A percentile compares a stretch with the other conserved stretches of the same genome.
These are phyloP conservation scores for Aspergillus mulundensis DNA, from an alignment of 495 filamentous ascomycete genomes.

Conservation along the genomic window DNA sequence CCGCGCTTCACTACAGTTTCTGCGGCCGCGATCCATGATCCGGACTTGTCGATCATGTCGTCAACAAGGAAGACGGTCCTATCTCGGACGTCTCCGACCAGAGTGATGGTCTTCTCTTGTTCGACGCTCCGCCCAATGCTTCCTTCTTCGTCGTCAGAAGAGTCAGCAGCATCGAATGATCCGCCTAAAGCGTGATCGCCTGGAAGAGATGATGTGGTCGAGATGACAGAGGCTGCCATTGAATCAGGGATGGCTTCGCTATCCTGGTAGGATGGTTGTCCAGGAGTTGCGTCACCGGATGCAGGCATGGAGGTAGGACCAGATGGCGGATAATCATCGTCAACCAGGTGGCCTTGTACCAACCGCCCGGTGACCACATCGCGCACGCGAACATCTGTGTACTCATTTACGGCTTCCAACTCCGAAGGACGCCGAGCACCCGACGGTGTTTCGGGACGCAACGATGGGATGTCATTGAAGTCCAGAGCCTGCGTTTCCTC, in stretches of 20 bases:
- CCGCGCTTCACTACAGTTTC: slow-evolving; percentile 95
- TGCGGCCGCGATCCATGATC: slow-evolving; percentile 96
- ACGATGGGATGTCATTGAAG: slow-evolving; percentile 5
- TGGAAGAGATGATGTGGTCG: slow-evolving; percentile 50
- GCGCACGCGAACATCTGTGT: slow-evolving; percentile 78
- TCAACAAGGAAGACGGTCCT: slow-evolving; percentile 90
- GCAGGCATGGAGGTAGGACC: slow-evolving; percentile 57
- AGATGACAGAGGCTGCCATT: slow-evolving; percentile 65
- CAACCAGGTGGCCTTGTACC: slow-evolving; percentile 93
- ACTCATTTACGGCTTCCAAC: slow-evolving; percentile 57
- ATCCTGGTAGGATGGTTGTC: slow-evolving; percentile 29
- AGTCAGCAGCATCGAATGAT: slow-evolving; percentile 70
- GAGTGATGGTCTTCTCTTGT: slow-evolving; percentile 88
- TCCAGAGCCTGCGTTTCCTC: slow-evolving; percentile 5
- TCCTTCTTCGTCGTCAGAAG: slow-evolving; percentile 90
- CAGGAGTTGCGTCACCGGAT: slow-evolving; percentile 46
- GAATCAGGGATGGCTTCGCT: slow-evolving; percentile 51
- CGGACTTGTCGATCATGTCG: slow-evolving; percentile 97
- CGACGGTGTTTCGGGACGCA: slow-evolving; percentile 35
- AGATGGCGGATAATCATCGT: slow-evolving; percentile 85
- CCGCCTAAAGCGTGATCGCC: slow-evolving; percentile 71
- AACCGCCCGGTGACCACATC: slow-evolving; percentile 90
- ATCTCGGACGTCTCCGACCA: slow-evolving; percentile 88
- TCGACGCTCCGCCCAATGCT: slow-evolving; percentile 61
- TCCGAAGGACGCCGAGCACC: slow-evolving; percentile 40